Base-by-base conservation (phyloP, 768 basidiomycete genomes). In the Zangia roseola region DNA sequence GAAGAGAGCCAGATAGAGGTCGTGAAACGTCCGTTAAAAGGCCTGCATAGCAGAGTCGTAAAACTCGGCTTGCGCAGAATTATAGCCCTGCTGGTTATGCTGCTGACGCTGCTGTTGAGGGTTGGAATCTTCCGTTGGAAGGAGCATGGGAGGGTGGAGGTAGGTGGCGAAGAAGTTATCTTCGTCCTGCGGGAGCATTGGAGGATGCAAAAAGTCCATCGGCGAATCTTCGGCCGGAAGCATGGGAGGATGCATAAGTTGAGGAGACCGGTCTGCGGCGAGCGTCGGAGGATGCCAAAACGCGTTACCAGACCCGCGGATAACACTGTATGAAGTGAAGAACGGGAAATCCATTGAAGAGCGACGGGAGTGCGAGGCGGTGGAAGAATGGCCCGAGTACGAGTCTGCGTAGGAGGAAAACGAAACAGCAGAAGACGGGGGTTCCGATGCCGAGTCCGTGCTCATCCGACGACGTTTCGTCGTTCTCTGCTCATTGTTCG, bases 281-380 rank as follows among this genome's bases (percentile, higher is more conserved):
- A 86, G 74, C 77, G 86, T 84, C 10, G 87, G 84, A 3, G 88
- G 86, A 66, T 91, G 88, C 86, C 87, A 89, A 58, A 86, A 84
- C 8, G 84, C 53, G 25, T 69, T 79, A 0, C 76, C 78, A 6
- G 77, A 78, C 6, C 79, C 81, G 14, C 82, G 71, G 24, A 83
- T 68, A 5, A 78, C 74, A n/a, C 74, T 76, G 34, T 78, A 74
- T 7, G 72, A 69, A 16, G 81, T 71, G 59, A 77, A 84, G 14
- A 82, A 88, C 0, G 84, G 81, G 42, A 73, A 76, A 23, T 89
- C 85, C 70, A 86, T 79, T 14, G 85, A 84, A 0, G 77, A 76
- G 3, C 78, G 75, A 38, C 81, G 80, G 2, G 84, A 86, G 48
- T 79, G 80, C 2, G 76, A 79, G 0, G 80, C 69, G 5, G 79